Conservation (phyloP, 805 yeast genomes). For the Candida manassasensis region DNA sequence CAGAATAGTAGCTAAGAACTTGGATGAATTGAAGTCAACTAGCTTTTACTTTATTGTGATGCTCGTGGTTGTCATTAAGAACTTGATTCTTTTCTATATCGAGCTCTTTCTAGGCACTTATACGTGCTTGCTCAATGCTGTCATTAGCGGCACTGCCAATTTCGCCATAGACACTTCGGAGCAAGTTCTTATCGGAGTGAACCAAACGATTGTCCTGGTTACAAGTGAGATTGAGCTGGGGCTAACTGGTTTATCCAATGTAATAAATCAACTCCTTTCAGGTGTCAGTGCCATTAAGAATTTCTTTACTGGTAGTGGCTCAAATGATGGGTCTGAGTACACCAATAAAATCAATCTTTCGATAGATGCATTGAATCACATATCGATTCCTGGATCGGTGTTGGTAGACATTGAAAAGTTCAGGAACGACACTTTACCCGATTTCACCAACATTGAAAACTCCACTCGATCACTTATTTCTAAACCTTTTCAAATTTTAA, state of each 20-base stretch:
- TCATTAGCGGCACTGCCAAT: constrained; percentile 66
- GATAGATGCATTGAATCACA: constrained; percentile 46
- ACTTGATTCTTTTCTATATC: constrained; percentile 56
- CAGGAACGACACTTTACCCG: constrained; percentile 48
- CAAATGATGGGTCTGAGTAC: constrained; percentile 24
- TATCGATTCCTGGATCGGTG: constrained; percentile 64
- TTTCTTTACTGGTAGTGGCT: constrained; percentile 43
- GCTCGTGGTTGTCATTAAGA: constrained; percentile 53
- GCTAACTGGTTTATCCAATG: constrained; percentile 51
- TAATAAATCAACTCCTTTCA: constrained; percentile 52
- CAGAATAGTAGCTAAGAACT: constrained; percentile 30
- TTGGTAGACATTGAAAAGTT: constrained; percentile 52
- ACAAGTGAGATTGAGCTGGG: constrained; percentile 65
- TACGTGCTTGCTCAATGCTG: constrained; percentile 72
- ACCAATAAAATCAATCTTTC: constrained; percentile 54
- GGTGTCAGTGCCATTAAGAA: constrained; percentile 21
- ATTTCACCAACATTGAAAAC: constrained; percentile 59
- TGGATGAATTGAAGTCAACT: constrained; percentile 43
- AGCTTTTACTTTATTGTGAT: constrained; percentile 34
- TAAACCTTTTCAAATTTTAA: constrained; percentile 54
- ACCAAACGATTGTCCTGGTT: constrained; percentile 50
- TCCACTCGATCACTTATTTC: constrained; percentile 51
- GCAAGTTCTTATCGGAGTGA: constrained; percentile 52
- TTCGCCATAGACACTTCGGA: constrained; percentile 74
- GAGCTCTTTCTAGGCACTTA: constrained; percentile 82